A percentile compares a stretch with the other conserved stretches of the same genome.
phyloP scores from a whole-genome alignment of 257 asterid genomes.

The Apocynum venetum region DNA sequence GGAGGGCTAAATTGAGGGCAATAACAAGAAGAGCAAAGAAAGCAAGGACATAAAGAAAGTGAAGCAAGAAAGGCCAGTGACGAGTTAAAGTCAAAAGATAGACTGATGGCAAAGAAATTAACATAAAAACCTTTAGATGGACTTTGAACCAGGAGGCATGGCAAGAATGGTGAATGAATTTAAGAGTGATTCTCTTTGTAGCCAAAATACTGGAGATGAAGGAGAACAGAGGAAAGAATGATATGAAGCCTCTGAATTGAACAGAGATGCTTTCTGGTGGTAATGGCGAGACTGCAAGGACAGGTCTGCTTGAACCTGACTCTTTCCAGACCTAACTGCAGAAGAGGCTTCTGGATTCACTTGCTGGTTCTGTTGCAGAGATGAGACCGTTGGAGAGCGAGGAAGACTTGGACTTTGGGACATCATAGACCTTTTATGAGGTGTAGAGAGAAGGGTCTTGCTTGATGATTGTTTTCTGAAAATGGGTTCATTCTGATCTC shows the following conservation, averaged over 20 bases:
- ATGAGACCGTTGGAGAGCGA: constrained; percentile 25
- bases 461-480: constrained; percentile 16
- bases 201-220: constrained; percentile 31
- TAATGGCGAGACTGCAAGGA: constrained; percentile 4
- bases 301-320: constrained; percentile 8
- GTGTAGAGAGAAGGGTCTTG: constrained; percentile 29
- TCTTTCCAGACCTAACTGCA: neutral
- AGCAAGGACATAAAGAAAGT: constrained; percentile 22
- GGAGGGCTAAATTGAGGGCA: constrained; percentile 29
- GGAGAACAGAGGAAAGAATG: constrained; percentile 28
- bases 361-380: constrained; percentile 18
- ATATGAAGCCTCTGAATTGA: constrained; percentile 16
- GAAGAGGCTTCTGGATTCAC: constrained; percentile 7
- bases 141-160: constrained; percentile 33
- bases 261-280: constrained; percentile 8
- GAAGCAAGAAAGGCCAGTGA: constrained; percentile 26
- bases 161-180: constrained; percentile 35
- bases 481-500: constrained; percentile 26
- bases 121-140: constrained; percentile 32
- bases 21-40: constrained; percentile 27
- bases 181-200: constrained; percentile 35
- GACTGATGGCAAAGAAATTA: constrained; percentile 31
- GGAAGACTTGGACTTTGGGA: constrained; percentile 31
- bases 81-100: constrained; percentile 29
- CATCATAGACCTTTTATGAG: constrained; percentile 38